Evolutionary conservation across 495 filamentous ascomycete genomes (phyloP), one percentile per base, ranked within the genome.

Genomic region (Penicillium crystallinum): DNA sequence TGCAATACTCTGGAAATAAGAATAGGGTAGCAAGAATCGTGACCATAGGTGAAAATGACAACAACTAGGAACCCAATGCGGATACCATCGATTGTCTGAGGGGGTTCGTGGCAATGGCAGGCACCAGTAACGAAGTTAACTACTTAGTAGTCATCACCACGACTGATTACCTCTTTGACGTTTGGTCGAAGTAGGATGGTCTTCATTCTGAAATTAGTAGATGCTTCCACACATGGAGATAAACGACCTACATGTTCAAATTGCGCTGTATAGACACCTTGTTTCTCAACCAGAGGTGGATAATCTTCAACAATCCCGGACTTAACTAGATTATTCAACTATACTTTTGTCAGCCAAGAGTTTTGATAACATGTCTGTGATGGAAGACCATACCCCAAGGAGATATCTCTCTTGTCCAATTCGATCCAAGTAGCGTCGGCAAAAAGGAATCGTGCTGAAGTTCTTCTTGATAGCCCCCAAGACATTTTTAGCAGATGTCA

Each of bases 381-480:
- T n/a, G n/a, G 14, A 36, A 36, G n/a, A 14, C 65, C 75, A 66
- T 65, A 83, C 77, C 7, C 81, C 82, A 5, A 79, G 72, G 21
- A 83, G 57, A 59, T 86, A 86, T 46, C 81, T 77, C 15, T 82
- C 71, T 43, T 83, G 67, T 0, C 83, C 83, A 44, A 85, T 68
- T 27, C 83, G 75, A 55, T 86, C 83, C 30, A 86, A 73, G 57
- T 84, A 85, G 22, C 82, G 78, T 33, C 83, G 70, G 51, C 76
- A 82, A 52, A 82, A 86, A 8, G 81, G 80, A 47, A 86, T 61
- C 2, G 81, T 77, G 14, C 81, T 81, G 53, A 86, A 86, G 52
- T 85, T 85, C 47, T 82, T 80, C 17, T 78, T 79, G 55, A 86
- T 84, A 46, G 73, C 29, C 10, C 29, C 29, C 10, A 31, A 11